phyloP scores from a whole-genome alignment of 768 basidiomycete species.

The Tubosaeta sp. region DNA sequence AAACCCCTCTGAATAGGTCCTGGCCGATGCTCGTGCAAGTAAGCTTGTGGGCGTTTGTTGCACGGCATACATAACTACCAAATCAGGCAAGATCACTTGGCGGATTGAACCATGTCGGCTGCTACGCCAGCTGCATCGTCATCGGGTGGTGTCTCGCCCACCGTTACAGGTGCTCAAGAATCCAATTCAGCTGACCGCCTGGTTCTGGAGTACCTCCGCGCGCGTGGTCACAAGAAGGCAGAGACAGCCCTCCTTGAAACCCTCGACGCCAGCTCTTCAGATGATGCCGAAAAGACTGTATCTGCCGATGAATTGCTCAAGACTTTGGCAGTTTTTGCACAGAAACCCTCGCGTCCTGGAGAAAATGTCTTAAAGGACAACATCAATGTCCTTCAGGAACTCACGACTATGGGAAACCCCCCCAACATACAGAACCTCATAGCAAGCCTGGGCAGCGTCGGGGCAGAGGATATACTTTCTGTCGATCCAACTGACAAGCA shows the following conservation, averaged over 20 bases:
- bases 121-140: slow-evolving; percentile 34
- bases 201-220: slow-evolving; percentile 46
- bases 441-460: slow-evolving; percentile 71
- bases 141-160: slow-evolving; percentile 31
- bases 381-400: slow-evolving; percentile 59
- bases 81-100: background rate
- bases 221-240: slow-evolving; percentile 42
- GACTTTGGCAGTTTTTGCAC: slow-evolving; percentile 62
- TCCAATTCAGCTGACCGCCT: slow-evolving; percentile 35
- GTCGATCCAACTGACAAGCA: slow-evolving; percentile 82
- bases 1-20: background rate
- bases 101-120: slow-evolving; percentile 23
- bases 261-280: slow-evolving; percentile 29
- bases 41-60: background rate
- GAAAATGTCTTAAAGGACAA: slow-evolving; percentile 72
- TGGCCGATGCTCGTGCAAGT: background rate
- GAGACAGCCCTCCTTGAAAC: slow-evolving; percentile 42
- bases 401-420: slow-evolving; percentile 65
- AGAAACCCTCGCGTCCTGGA: slow-evolving; percentile 60
- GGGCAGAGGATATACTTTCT: slow-evolving; percentile 77
- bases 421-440: slow-evolving; percentile 72
- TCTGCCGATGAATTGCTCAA: slow-evolving; percentile 52
- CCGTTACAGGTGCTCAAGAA: slow-evolving; percentile 27
- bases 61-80: background rate
- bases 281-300: slow-evolving; percentile 37